A percentile compares a stretch with the other conserved stretches of the same genome.
Conservation (phyloP, 352 stramenopile species). For the Phytophthora ohioensis region DNA sequence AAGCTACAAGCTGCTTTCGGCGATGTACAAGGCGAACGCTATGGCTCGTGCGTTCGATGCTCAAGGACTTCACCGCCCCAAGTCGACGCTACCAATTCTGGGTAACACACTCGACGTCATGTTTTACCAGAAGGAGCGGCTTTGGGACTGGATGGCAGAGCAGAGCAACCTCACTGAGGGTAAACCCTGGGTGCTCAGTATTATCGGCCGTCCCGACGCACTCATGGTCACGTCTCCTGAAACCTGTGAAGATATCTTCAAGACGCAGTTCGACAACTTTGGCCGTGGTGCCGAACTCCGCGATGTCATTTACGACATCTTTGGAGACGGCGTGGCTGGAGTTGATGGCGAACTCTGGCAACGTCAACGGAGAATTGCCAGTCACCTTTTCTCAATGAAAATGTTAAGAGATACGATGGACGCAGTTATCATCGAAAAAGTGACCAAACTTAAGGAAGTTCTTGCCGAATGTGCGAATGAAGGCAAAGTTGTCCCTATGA, state of each 20-base stretch:
- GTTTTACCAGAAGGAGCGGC: slow-evolving; percentile 45
- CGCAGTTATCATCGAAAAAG: slow-evolving; percentile 42
- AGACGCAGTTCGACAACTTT: slow-evolving; percentile 64
- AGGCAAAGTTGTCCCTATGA: slow-evolving; percentile 34
- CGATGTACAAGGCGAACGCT: slow-evolving; percentile 10
- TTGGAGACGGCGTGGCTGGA: slow-evolving; percentile 62
- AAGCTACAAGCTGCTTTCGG: slow-evolving; percentile 22
- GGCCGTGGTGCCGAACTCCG: slow-evolving; percentile 32
- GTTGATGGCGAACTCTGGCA: slow-evolving; percentile 56
- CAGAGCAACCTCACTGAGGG: slow-evolving; percentile 44
- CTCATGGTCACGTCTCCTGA: slow-evolving; percentile 51
- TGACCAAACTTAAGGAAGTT: slow-evolving; percentile 33
- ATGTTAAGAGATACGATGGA: slow-evolving; percentile 42
- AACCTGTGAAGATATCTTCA: slow-evolving; percentile 41
- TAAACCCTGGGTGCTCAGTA: slow-evolving; percentile 57
- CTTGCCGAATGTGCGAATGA: slow-evolving; percentile 25
- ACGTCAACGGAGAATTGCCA: slow-evolving; percentile 63
- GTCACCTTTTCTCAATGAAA: slow-evolving; percentile 73
- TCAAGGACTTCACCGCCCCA: slow-evolving; percentile 35
- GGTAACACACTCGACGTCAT: slow-evolving; percentile 50
- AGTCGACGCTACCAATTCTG: slow-evolving; percentile 44
- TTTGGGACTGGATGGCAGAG: slow-evolving; percentile 69
- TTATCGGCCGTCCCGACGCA: slow-evolving; percentile 38
- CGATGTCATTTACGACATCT: slow-evolving; percentile 43
- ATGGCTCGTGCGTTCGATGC: slow-evolving; percentile 25